Percentiles rank a stretch among this genome's conserved stretches.
Evolutionary conservation across 371 early-diverging fungal species (phyloP).

Genomic region (Mycotypha africana): DNA sequence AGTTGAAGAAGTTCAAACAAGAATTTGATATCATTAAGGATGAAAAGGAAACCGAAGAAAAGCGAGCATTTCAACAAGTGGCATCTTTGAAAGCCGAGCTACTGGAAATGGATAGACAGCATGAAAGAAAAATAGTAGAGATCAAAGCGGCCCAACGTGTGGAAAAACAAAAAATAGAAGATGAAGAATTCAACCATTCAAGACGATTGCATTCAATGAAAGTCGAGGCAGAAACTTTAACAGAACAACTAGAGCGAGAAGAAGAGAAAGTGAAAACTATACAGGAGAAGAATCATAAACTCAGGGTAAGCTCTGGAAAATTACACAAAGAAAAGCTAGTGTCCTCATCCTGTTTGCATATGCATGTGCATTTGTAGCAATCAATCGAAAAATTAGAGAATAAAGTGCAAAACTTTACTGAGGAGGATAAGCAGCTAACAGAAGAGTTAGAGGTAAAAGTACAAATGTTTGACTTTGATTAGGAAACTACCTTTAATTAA

Average conservation of each 20-base stretch:
- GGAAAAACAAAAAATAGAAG: constrained; percentile 28
- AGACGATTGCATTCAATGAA: constrained; percentile 19
- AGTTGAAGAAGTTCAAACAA: constrained; percentile 16
- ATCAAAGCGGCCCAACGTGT: constrained; percentile 27
- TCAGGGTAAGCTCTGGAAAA: constrained; percentile 1
- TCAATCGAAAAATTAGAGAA: constrained; percentile 5
- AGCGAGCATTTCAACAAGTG: constrained; percentile 22
- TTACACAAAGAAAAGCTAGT: background rate
- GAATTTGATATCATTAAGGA: constrained; percentile 22
- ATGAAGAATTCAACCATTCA: constrained; percentile 21
- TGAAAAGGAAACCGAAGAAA: constrained; percentile 25
- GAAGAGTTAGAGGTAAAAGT: constrained; percentile 3
- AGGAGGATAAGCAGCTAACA: background rate
- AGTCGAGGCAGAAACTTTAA: constrained; percentile 19
- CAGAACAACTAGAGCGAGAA: constrained; percentile 5
- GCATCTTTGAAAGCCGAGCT: background rate
- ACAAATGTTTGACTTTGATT: background rate
- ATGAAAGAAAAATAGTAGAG: constrained; percentile 19
- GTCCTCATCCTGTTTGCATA: background rate
- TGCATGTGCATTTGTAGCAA: background rate
- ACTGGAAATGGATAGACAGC: constrained; percentile 13
- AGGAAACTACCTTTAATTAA: too few relatives aligned
- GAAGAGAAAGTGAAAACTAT: constrained; percentile 10
- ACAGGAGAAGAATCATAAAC: constrained; percentile 3
- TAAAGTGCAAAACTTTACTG: too few relatives aligned